Evolutionary conservation across 2,329 filamentous ascomycete species (phyloP), one percentile per base, ranked within the genome.

Genomic region (Neofusicoccum kwambonambiense): DNA sequence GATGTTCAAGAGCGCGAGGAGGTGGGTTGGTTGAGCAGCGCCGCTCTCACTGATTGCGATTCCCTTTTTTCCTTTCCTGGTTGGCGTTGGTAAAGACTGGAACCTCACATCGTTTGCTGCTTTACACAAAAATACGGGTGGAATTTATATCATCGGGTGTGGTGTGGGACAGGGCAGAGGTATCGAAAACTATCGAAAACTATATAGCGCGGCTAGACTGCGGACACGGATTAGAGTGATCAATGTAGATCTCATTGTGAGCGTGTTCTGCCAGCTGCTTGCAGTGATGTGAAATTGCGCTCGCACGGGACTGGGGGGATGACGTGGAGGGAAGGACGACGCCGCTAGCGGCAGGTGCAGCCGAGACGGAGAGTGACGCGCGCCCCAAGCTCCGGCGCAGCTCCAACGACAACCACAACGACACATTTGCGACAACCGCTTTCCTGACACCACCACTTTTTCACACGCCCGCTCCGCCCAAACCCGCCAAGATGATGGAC

Each of bases 1-100:
- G 73, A 84, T 97, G 80, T 97, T 97, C 81, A 89, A 88, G 81
- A 96, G 91, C 74, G 93, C 91, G 5, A 89, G 93, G 76, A 86
- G 89, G 76, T 97, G 93, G 93, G 90, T 96, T 72, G 91, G 91
- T 63, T 89, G 31, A 47, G 12, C 27, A 15, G 49, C 15, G 27
- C 8, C 6, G 49, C 13, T 35, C 19, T n/a, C 12, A 4, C 3
- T 19, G 17, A 22, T 41, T 19, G 8, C 11, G 17, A 13, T 35
- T 15, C 31, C 17, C 1, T 22, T 12, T 44, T 19, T 9, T 37
- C 47, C n/a, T 11, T 17, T 8, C 22, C 11, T 45, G 22, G 37
- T 47, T 27, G 31, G 7, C 15, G 17, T 35, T 37, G 39, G 22
- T 44, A 50, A 31, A 31, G 45, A 31, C 17, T 31, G 45, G 45